Base-by-base conservation (phyloP, 2,329 filamentous ascomycete species). In the Epichloe amarillans region DNA sequence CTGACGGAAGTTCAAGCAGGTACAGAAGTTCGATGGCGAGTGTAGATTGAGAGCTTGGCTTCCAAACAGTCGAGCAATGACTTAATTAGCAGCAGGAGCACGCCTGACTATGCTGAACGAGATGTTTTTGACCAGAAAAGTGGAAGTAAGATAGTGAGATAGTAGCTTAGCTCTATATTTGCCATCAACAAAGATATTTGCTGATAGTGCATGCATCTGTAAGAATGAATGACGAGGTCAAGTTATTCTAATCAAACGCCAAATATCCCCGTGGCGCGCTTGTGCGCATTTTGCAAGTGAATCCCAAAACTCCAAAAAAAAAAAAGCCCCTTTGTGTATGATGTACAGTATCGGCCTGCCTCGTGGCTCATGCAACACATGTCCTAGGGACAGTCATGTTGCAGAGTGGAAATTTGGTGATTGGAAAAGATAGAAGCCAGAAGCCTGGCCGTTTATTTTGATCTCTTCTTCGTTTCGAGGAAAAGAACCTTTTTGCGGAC, bases 401-500 rank as follows among this genome's bases (percentile, higher is more conserved):
- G 7, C 30, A 17, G 40, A 14, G 8, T 21, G 26, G 17, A 43
- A 15, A 17, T 17, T 23, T 21, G 2, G 5, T 36, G 8, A 36
- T 33, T 8, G 3, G 5, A 26, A 14, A 41, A 17, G 37, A 5
- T 6, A 15, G 11, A 41, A 19, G 4, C 26, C 5, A 35, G 26
- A 41, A n/a, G 30, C 10, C 21, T 10, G 2, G 36, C 14, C 3
- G 30, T 33, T 61, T 69, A 77, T 70, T 78, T 82, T 51, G 77
- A 76, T 66, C 84, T 84, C 65, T 88, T 85, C 66, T 95, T 96
- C 64, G 87, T 82, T 67, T 98, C 93, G 52, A 97, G 79, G 70
- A 98, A 98, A 33, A 98, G 77, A 35, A 98, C 93, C 72, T 95
- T 86, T 91, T 91, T 88, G 68, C 89, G 86, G 50, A 98, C 93